Evolutionary conservation across 164 flowering plant species (phyloP).

Genomic region (Amborella trichopoda): DNA sequence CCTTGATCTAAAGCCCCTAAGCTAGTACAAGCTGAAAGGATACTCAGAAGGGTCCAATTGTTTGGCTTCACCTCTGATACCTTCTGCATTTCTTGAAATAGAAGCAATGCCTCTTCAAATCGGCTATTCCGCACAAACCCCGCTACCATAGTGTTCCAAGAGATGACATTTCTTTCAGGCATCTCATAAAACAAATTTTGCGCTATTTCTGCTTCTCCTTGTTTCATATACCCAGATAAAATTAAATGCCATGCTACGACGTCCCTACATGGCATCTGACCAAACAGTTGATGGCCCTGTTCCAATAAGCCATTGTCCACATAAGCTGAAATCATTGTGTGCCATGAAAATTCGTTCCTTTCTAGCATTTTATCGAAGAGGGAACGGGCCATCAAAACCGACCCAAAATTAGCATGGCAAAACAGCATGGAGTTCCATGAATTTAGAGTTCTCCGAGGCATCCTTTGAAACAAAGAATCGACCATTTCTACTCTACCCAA

Average conservation of each 20-base stretch:
- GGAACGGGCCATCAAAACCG: not conserved
- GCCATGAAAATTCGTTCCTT: constrained; percentile 5
- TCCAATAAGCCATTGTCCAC: not conserved
- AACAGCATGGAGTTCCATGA: no score
- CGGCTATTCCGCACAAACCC: constrained; percentile 6
- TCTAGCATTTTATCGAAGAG: constrained; percentile 2
- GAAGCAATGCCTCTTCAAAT: constrained; percentile 13
- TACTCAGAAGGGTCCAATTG: constrained; percentile 17
- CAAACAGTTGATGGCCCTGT: constrained; percentile 1
- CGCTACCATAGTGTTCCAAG: constrained; percentile 14
- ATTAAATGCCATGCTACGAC: constrained; percentile 2
- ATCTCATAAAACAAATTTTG: not conserved
- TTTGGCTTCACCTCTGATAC: constrained; percentile 26
- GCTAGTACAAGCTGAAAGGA: constrained; percentile 33
- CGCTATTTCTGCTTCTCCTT: not conserved
- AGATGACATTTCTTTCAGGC: constrained; percentile 10
- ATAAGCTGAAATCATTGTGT: constrained; percentile 2
- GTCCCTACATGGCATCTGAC: constrained; percentile 4
- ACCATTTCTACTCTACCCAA: no score
- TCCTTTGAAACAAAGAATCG: no score
- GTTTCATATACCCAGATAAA: constrained; percentile 2
- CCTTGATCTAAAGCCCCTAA: constrained; percentile 45
- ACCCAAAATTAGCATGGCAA: no score
- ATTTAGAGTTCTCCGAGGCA: no score
- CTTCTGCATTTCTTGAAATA: constrained; percentile 32